These are phyloP conservation scores for Hyparrhenia diplandra DNA, from an alignment of 176 grass and related monocot species.

Conservation along the genomic window DNA sequence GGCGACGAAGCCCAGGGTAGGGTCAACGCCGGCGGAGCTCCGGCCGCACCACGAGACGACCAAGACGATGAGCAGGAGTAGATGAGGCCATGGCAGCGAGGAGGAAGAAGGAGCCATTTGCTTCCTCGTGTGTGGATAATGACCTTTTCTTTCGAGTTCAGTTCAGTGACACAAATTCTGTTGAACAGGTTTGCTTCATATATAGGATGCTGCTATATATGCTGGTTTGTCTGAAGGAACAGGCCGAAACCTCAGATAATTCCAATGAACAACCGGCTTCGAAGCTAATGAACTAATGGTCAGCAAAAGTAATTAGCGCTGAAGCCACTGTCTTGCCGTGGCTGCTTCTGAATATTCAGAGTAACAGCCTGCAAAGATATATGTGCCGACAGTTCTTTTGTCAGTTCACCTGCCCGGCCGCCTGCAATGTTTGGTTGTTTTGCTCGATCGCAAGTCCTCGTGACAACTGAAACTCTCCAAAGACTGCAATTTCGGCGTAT, in stretches of 20 bases:
- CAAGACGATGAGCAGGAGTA: not conserved
- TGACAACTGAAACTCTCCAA: not conserved
- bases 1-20: conserved; percentile 34
- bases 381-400: not conserved
- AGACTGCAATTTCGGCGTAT: no score
- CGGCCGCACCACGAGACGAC: not conserved
- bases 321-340: not conserved
- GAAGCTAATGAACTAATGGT: not conserved
- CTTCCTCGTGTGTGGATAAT: not conserved
- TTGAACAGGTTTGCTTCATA: not conserved
- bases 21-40: conserved; percentile 10
- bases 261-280: not conserved
- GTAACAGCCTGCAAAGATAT: not conserved
- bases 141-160: not conserved
- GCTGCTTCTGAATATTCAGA: not conserved
- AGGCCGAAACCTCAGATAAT: not conserved
- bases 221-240: not conserved
- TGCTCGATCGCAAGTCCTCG: not conserved
- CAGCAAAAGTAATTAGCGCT: no score
- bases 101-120: not conserved
- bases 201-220: not conserved
- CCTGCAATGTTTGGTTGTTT: not conserved
- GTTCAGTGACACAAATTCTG: not conserved
- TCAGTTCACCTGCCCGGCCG: not conserved
- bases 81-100: not conserved